phyloP scores from a whole-genome alignment of 768 basidiomycete genomes.

The Clitopilus hobsonii region DNA sequence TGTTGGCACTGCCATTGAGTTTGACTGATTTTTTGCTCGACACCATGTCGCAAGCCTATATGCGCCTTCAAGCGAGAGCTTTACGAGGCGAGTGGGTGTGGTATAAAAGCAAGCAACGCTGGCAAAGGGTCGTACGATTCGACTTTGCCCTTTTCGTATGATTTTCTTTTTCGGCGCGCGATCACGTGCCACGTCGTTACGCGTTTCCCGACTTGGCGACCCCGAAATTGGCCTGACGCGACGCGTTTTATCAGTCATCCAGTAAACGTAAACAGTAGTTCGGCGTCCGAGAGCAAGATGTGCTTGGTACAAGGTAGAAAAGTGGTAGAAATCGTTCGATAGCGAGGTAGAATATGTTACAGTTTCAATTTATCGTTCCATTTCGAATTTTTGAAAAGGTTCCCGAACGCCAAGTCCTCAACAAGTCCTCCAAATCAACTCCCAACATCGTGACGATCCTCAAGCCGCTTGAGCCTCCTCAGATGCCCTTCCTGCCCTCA shows the following conservation, averaged over 20 bases:
- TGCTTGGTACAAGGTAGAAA: background rate
- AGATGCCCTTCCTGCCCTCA: background rate
- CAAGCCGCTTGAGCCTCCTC: background rate
- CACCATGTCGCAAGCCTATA: slow-evolving; percentile 2
- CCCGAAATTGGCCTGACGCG: background rate
- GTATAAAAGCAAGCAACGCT: background rate
- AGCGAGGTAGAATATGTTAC: background rate
- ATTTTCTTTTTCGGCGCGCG: background rate
- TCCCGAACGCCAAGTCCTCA: no score
- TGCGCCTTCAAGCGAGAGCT: background rate
- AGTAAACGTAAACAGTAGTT: no score
- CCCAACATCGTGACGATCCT: background rate
- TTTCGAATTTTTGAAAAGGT: no score
- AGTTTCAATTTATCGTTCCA: background rate
- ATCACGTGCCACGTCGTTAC: background rate
- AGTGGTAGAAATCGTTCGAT: background rate
- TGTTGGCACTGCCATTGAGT: background rate
- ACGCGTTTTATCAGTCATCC: background rate
- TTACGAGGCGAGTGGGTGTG: no score
- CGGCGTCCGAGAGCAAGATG: background rate
- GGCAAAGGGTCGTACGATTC: background rate
- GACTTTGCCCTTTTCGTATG: background rate
- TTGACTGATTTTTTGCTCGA: slow-evolving; percentile 5
- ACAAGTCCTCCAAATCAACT: background rate
- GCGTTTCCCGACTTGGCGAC: background rate